These are phyloP conservation scores for Cercospora brassicicola DNA, from an alignment of 2,329 filamentous ascomycete species.

Conservation along the genomic window DNA sequence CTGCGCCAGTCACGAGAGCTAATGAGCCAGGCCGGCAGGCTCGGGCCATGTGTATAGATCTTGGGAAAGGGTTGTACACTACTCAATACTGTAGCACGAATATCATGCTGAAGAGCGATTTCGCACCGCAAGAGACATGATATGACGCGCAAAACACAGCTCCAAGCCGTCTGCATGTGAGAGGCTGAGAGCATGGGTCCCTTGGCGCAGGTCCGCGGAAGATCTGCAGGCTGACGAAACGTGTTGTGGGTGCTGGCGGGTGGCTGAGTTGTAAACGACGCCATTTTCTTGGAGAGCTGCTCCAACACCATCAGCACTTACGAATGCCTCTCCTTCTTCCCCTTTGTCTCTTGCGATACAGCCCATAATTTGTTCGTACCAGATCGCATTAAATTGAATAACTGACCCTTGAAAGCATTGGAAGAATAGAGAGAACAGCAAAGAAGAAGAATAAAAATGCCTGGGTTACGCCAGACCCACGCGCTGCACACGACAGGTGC, in stretches of 20 bases:
- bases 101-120: not conserved
- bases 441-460: slow-evolving; percentile 29
- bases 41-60: slow-evolving; percentile 11
- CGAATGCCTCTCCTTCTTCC: not conserved
- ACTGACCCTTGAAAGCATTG: not conserved
- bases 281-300: slow-evolving; percentile 1
- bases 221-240: slow-evolving; percentile 14
- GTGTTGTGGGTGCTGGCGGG: not conserved
- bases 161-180: not conserved
- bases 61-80: slow-evolving; percentile 12
- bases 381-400: not conserved
- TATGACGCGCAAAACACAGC: not conserved
- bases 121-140: not conserved
- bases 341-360: not conserved
- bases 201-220: not conserved
- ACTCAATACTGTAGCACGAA: slow-evolving; percentile 7
- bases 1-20: slow-evolving; percentile 6
- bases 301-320: not conserved
- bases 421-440: not conserved
- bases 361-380: not conserved
- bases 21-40: slow-evolving; percentile 4
- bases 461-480: slow-evolving; percentile 30
- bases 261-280: slow-evolving; percentile 7
- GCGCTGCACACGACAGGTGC: slow-evolving; percentile 36
- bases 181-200: not conserved